A percentile compares a stretch with the other conserved stretches of the same genome.
Conservation (phyloP, 2,329 filamentous ascomycete genomes). For the Elsinoe perseae region DNA sequence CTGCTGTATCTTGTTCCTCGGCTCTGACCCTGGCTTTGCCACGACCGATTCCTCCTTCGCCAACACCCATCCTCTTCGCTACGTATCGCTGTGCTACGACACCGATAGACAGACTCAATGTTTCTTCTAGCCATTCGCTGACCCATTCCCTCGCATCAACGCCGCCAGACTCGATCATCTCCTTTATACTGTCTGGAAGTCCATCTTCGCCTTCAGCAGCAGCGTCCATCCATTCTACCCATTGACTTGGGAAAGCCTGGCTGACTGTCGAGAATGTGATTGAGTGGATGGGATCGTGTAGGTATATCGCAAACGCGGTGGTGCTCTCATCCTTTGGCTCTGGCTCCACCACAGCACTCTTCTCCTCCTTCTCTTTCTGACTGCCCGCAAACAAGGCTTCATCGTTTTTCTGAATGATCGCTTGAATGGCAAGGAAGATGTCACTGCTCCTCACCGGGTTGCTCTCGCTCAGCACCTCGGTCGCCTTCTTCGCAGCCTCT, state of each 20-base stretch:
- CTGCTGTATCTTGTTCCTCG: conserved; percentile 49
- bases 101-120: conserved; percentile 67
- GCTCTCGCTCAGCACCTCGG: conserved; percentile 67
- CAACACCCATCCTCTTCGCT: conserved; percentile 89
- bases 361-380: conserved; percentile 43
- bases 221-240: conserved; percentile 81
- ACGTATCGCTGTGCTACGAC: conserved; percentile 93
- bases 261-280: conserved; percentile 79
- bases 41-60: conserved; percentile 61
- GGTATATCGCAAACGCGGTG: conserved; percentile 67
- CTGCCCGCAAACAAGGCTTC: conserved; percentile 59
- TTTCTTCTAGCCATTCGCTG: conserved; percentile 92
- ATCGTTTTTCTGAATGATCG: conserved; percentile 60
- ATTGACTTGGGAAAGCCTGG: conserved; percentile 73
- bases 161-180: conserved; percentile 65
- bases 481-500: conserved; percentile 69
- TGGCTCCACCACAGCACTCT: conserved; percentile 46
- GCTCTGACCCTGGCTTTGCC: conserved; percentile 50
- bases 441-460: conserved; percentile 91
- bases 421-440: conserved; percentile 92
- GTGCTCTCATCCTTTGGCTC: conserved; percentile 45
- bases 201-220: conserved; percentile 41
- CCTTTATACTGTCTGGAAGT: conserved; percentile 74
- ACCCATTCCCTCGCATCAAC: conserved; percentile 97
- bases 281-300: conserved; percentile 82